Evolutionary conservation across 2,329 filamentous ascomycete species (phyloP), one percentile per base, ranked within the genome.

Genomic region (Metarhizium humberi): DNA sequence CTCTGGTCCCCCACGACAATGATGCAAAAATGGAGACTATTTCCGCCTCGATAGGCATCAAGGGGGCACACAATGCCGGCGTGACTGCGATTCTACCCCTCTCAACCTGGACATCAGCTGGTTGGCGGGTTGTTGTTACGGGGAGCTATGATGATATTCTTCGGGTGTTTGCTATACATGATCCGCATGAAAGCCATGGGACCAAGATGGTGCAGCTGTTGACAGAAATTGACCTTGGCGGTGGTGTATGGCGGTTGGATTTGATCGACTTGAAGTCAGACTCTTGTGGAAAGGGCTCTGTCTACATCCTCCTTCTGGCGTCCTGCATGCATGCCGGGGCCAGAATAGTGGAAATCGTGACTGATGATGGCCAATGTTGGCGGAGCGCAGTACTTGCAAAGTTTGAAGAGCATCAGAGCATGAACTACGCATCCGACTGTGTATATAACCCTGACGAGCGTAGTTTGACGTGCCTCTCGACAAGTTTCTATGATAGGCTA

Each of bases 301-400:
- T 64, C 59, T 66, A 67, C 50, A 56, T 72, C 32, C 67, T 77
- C 48, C 72, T 95, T n/a, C 74, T 96, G 45, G 92, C 86, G 16
- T 95, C 90, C 49, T 96, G 94, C 66, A 97, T 97, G 92, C 88
- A 96, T 73, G 90, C 88, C 2, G 94, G 94, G 0, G 78, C 83
- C 10, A 81, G 86, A 54, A 71, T 97, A n/a, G 64, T 87, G 6
- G 71, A 76, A 43, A 63, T 82, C 18, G 57, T 61, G 10, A 66
- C 72, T 30, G 65, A 67, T 1, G 63, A 70, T 1, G 69, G 58
- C 57, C 72, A 55, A n/a, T 59, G 60, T 18, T 90, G 86, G 80
- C 65, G 64, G 1, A 85, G 94, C 56, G 73, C 79, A 47, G 75
- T 92, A 1, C 61, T 92, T 50, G 85, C 80, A 0, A 80, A 78